A percentile compares a stretch with the other conserved stretches of the same genome.
Evolutionary conservation across 2,329 filamentous ascomycete genomes (phyloP).

Genomic region (Lachnellula hyalina): DNA sequence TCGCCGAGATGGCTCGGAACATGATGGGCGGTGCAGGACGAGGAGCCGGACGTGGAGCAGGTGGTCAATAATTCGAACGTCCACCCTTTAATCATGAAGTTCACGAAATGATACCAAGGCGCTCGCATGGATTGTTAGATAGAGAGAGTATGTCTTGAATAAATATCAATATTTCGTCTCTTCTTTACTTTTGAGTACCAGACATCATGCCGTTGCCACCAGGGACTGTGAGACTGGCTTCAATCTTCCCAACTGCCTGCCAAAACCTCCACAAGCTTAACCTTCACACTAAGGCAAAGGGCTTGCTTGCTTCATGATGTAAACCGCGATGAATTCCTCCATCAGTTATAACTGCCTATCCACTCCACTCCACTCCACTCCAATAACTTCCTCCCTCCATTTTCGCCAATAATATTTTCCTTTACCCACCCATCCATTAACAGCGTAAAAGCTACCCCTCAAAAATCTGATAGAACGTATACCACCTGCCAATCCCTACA

Average conservation of each 20-base stretch:
- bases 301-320: no score
- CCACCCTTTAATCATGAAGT: not conserved
- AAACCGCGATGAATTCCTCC: no score
- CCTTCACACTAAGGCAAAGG: no score
- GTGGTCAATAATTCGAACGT: constrained; percentile 7
- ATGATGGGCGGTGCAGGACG: constrained; percentile 53
- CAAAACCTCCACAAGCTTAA: not conserved
- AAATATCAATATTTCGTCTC: not conserved
- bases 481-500: not conserved
- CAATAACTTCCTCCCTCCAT: not conserved
- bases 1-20: constrained; percentile 78
- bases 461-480: not conserved
- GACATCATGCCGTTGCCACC: no score
- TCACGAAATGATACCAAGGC: not conserved
- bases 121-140: not conserved
- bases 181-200: not conserved
- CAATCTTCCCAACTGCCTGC: not conserved
- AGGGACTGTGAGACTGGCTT: no score
- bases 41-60: constrained; percentile 27
- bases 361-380: no score
- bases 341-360: not conserved
- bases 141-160: not conserved
- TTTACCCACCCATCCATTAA: not conserved
- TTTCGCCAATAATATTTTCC: not conserved
- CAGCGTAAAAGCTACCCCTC: not conserved